Evolutionary conservation across 331 rosid genomes (phyloP).

Genomic region (Erythrophleum ivorense): DNA sequence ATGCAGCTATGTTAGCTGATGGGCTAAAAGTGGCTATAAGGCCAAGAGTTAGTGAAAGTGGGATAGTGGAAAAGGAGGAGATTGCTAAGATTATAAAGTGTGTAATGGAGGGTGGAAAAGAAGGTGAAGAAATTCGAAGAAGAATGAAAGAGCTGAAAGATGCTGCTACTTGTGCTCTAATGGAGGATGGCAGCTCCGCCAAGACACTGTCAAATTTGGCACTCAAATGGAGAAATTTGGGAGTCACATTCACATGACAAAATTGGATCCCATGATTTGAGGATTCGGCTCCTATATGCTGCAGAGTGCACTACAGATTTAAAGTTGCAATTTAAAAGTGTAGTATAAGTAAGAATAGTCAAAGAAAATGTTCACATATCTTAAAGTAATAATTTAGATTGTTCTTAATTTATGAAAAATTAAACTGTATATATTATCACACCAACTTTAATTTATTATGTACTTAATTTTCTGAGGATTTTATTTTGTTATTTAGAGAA

Average conservation of each 20-base stretch:
- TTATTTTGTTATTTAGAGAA: too few species aligned
- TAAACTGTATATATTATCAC: too few species aligned
- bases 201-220: background rate
- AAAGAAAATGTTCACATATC: background rate
- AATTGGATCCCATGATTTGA: background rate
- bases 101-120: background rate
- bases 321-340: background rate
- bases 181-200: background rate
- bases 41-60: slow-evolving; percentile 12
- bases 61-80: slow-evolving; percentile 18
- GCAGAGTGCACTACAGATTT: background rate
- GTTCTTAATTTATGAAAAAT: too few species aligned
- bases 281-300: background rate
- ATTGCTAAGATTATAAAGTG: background rate
- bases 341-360: background rate
- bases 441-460: too few species aligned
- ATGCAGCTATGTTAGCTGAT: slow-evolving; percentile 35
- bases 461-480: too few species aligned
- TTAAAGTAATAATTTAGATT: too few species aligned
- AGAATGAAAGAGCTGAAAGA: background rate
- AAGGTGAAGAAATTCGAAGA: slow-evolving; percentile 4
- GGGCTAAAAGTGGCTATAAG: slow-evolving; percentile 48
- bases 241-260: background rate
- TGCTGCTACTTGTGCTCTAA: slow-evolving; percentile 1
- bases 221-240: background rate